phyloP scores from a whole-genome alignment of 2,329 filamentous ascomycete species.

The Claviceps sp. region DNA sequence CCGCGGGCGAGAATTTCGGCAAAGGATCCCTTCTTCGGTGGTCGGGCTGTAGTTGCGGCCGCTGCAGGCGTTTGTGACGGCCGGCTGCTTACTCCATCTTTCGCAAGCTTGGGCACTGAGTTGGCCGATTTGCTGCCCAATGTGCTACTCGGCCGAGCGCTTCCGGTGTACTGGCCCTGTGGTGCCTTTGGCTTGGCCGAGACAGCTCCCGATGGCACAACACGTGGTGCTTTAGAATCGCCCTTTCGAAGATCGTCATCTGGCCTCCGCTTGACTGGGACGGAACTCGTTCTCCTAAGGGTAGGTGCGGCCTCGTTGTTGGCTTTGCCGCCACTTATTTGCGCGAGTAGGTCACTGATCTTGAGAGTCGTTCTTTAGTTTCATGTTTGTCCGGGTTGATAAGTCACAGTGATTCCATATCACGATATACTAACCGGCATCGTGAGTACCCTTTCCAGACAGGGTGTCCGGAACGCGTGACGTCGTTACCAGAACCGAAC shows the following conservation, averaged over 20 bases:
- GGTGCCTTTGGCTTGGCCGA: not conserved
- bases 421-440: slow-evolving; percentile 18
- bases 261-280: slow-evolving; percentile 42
- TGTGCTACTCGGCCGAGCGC: slow-evolving; percentile 8
- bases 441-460: slow-evolving; percentile 6
- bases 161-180: slow-evolving; percentile 3
- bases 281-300: slow-evolving; percentile 12
- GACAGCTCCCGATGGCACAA: not conserved
- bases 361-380: slow-evolving; percentile 3
- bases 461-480: not conserved
- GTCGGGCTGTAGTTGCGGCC: slow-evolving; percentile 22
- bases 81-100: slow-evolving; percentile 10
- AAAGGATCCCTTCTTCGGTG: slow-evolving; percentile 61
- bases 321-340: slow-evolving; percentile 44
- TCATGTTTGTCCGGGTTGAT: not conserved
- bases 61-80: slow-evolving; percentile 16
- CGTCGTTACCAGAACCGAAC: not conserved
- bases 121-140: slow-evolving; percentile 12
- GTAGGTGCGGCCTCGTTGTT: slow-evolving; percentile 20
- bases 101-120: slow-evolving; percentile 12
- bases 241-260: slow-evolving; percentile 32
- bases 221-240: slow-evolving; percentile 29
- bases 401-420: too few relatives aligned
- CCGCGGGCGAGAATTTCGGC: slow-evolving; percentile 62
- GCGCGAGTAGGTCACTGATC: slow-evolving; percentile 30